Percentiles rank a stretch among this genome's conserved stretches.
Evolutionary conservation across 495 filamentous ascomycete genomes (phyloP).

Genomic region (Neurospora hispaniola): DNA sequence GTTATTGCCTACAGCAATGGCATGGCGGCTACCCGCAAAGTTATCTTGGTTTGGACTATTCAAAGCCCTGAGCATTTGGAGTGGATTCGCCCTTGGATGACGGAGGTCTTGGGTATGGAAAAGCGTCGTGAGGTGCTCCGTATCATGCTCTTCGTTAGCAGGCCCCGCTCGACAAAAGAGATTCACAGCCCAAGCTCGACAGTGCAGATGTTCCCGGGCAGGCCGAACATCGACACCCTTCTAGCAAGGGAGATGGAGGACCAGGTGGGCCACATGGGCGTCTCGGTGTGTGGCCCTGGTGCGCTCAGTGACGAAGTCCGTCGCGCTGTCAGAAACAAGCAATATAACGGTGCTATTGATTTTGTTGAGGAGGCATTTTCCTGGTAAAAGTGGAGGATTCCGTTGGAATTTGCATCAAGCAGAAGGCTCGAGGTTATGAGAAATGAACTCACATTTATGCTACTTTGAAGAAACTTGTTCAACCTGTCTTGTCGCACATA

Average conservation of each 20-base stretch:
- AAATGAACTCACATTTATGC: not conserved
- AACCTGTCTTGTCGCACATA: not conserved
- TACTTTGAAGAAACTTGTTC: not conserved
- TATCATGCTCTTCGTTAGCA: conserved; percentile 82
- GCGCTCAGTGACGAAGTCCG: conserved; percentile 83
- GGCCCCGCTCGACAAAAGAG: conserved; percentile 67
- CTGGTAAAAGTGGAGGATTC: conserved; percentile 42
- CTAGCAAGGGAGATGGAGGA: conserved; percentile 67
- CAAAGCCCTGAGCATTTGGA: conserved; percentile 79
- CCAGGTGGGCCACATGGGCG: conserved; percentile 70
- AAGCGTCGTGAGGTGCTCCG: conserved; percentile 69
- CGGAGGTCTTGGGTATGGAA: conserved; percentile 77
- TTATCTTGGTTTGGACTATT: conserved; percentile 85
- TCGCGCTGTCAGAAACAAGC: conserved; percentile 53
- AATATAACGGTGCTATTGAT: conserved; percentile 60
- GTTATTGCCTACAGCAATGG: conserved; percentile 56
- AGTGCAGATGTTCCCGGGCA: conserved; percentile 77
- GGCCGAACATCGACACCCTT: conserved; percentile 54
- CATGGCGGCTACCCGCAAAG: conserved; percentile 63
- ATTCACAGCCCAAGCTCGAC: conserved; percentile 71
- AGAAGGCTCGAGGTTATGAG: not conserved
- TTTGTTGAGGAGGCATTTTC: conserved; percentile 95
- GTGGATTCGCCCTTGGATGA: conserved; percentile 96
- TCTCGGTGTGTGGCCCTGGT: conserved; percentile 85
- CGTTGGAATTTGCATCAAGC: not conserved